Percentiles rank a stretch among this genome's conserved stretches.
These are phyloP conservation scores for Chenopodium berlandieri DNA, from an alignment of 148 eudicot species.

Conservation along the genomic window DNA sequence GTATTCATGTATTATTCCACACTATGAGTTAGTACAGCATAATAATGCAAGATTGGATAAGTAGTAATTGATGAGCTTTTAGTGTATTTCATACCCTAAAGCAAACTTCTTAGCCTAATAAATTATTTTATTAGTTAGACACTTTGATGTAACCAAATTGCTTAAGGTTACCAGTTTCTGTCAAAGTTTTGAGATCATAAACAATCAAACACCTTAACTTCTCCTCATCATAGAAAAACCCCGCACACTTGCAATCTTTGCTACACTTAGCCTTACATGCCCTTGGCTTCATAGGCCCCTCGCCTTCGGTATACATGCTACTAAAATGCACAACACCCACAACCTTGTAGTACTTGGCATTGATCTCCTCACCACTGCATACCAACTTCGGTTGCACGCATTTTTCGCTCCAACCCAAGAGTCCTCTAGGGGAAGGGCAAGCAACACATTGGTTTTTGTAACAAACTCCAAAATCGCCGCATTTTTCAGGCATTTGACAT, in stretches of 20 bases:
- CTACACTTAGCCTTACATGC: slow-evolving; percentile 44
- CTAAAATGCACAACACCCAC: slow-evolving; percentile 48
- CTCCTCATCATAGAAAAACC: slow-evolving; percentile 49
- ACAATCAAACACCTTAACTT: slow-evolving; percentile 54
- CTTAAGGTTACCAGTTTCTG: slow-evolving; percentile 30
- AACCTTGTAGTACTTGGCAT: slow-evolving; percentile 42
- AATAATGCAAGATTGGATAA: too few species aligned
- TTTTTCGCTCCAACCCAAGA: slow-evolving; percentile 44
- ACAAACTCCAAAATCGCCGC: slow-evolving; percentile 51
- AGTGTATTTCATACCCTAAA: too few species aligned
- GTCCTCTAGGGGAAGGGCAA: slow-evolving; percentile 45
- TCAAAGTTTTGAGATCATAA: slow-evolving; percentile 52
- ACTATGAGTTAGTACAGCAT: too few species aligned
- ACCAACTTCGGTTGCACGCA: slow-evolving; percentile 29
- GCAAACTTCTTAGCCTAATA: too few species aligned
- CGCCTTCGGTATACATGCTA: slow-evolving; percentile 41
- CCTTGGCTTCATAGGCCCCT: slow-evolving; percentile 33
- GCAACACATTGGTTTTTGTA: slow-evolving; percentile 46
- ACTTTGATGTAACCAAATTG: slow-evolving; percentile 46
- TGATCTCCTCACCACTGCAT: slow-evolving; percentile 26
- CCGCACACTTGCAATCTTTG: slow-evolving; percentile 55
- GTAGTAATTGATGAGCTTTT: too few species aligned
- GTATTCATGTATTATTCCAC: too few species aligned
- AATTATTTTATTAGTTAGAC: neutral
- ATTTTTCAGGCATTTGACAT: slow-evolving; percentile 47